Percentiles rank a stretch among this genome's conserved stretches.
phyloP scores from a whole-genome alignment of 2,329 filamentous ascomycete species.

The Xylaria sp. region DNA sequence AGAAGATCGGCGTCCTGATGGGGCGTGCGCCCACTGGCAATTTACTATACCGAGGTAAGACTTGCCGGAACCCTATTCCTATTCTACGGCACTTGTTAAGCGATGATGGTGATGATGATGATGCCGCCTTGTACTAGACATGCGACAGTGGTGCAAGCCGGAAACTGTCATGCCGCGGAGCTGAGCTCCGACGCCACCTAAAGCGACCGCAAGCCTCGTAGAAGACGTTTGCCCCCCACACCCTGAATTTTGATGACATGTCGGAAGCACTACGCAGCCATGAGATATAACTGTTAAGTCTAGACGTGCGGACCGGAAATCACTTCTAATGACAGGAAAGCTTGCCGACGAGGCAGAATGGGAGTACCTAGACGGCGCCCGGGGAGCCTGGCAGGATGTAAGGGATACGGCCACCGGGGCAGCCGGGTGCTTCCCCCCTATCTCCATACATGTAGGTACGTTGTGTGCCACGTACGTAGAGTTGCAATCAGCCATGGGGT shows the following conservation, averaged over 20 bases:
- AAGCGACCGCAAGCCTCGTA: background rate
- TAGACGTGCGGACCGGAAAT: slow-evolving; percentile 14
- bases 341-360: slow-evolving; percentile 18
- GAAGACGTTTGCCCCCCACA: background rate
- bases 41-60: too few species aligned
- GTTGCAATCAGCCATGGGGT: background rate
- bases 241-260: slow-evolving; percentile 14
- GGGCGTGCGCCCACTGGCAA: too few species aligned
- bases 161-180: background rate
- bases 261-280: slow-evolving; percentile 8
- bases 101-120: too few species aligned
- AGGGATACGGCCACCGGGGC: slow-evolving; percentile 16
- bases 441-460: slow-evolving; percentile 13
- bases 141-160: background rate
- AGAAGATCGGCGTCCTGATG: background rate
- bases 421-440: slow-evolving; percentile 15
- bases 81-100: background rate
- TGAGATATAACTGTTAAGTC: slow-evolving; percentile 1
- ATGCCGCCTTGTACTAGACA: background rate
- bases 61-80: background rate
- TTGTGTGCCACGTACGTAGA: slow-evolving; percentile 3
- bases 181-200: background rate
- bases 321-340: slow-evolving; percentile 24
- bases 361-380: slow-evolving; percentile 17
- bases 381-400: slow-evolving; percentile 16